These are phyloP conservation scores for Atalantia buxifolia DNA, from an alignment of 345 rosid species.

Conservation along the genomic window DNA sequence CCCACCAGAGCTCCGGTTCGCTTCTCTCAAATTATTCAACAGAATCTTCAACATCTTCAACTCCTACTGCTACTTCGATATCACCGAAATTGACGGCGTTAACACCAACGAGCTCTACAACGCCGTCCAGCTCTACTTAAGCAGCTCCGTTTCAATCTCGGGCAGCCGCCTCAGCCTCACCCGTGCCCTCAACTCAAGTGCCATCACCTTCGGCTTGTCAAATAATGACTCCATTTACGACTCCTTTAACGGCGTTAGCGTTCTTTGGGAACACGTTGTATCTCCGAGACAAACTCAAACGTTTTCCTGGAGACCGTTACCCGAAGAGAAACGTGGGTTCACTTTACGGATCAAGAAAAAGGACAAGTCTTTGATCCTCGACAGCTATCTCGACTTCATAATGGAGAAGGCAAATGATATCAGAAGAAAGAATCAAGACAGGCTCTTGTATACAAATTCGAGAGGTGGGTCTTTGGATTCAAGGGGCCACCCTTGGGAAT, in stretches of 20 bases:
- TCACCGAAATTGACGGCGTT: conserved; percentile 92
- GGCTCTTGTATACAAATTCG: conserved; percentile 76
- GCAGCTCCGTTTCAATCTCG: conserved; percentile 66
- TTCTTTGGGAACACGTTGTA: conserved; percentile 93
- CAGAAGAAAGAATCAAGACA: conserved; percentile 62
- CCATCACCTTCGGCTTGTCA: conserved; percentile 81
- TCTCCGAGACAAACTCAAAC: conserved; percentile 72
- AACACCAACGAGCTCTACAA: conserved; percentile 98
- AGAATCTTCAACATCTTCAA: conserved; percentile 54
- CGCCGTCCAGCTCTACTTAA: conserved; percentile 96
- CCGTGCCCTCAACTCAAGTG: conserved; percentile 80
- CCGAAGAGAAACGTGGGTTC: conserved; percentile 96
- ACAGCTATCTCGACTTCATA: conserved; percentile 68
- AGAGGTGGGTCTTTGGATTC: conserved; percentile 88
- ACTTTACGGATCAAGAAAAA: conserved; percentile 67
- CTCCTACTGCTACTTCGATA: conserved; percentile 79
- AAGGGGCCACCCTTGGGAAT: conserved; percentile 96
- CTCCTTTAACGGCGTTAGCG: conserved; percentile 47
- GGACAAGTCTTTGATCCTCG: conserved; percentile 56
- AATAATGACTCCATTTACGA: conserved; percentile 80
- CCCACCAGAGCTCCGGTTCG: conserved; percentile 90
- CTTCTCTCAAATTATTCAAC: conserved; percentile 52
- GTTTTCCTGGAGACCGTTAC: conserved; percentile 86
- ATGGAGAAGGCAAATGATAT: conserved; percentile 81
- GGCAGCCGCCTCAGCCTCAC: conserved; percentile 86